phyloP scores from a whole-genome alignment of 805 yeast species.

The Metschnikowia gelsemii region DNA sequence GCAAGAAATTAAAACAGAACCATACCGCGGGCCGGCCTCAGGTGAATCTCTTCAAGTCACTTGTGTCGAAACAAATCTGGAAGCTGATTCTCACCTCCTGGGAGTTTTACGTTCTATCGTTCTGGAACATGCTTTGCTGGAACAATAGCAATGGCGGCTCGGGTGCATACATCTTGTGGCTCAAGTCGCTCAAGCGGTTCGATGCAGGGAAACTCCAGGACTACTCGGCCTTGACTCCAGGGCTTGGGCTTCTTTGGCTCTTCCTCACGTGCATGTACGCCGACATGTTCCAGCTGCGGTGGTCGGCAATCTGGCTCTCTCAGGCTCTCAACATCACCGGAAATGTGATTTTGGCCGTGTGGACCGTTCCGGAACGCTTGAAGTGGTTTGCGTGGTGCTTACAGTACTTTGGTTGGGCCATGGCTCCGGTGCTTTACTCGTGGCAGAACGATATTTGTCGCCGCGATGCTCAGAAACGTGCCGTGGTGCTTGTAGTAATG shows the following conservation, averaged over 20 bases:
- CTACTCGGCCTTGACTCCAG: constrained; percentile 48
- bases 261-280: constrained; percentile 37
- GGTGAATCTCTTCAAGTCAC: constrained; percentile 17
- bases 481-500: constrained; percentile 55
- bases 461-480: constrained; percentile 53
- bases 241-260: constrained; percentile 42
- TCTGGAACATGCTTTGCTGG: constrained; percentile 61
- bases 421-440: constrained; percentile 60
- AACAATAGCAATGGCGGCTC: constrained; percentile 56
- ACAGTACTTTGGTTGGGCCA: constrained; percentile 62
- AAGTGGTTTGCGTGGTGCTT: constrained; percentile 65
- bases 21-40: constrained; percentile 22
- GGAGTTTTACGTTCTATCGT: constrained; percentile 57
- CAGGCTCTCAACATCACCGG: constrained; percentile 56
- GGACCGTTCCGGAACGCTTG: constrained; percentile 57
- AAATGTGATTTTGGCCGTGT: constrained; percentile 53
- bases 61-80: constrained; percentile 43
- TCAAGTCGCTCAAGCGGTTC: constrained; percentile 31
- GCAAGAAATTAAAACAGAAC: constrained; percentile 28
- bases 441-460: constrained; percentile 59
- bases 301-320: constrained; percentile 53
- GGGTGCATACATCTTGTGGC: constrained; percentile 63
- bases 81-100: constrained; percentile 51
- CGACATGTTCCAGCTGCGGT: constrained; percentile 40
- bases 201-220: constrained; percentile 35